Base-by-base conservation (phyloP, 2,329 filamentous ascomycete genomes). In the Neofusicoccum sp. region DNA sequence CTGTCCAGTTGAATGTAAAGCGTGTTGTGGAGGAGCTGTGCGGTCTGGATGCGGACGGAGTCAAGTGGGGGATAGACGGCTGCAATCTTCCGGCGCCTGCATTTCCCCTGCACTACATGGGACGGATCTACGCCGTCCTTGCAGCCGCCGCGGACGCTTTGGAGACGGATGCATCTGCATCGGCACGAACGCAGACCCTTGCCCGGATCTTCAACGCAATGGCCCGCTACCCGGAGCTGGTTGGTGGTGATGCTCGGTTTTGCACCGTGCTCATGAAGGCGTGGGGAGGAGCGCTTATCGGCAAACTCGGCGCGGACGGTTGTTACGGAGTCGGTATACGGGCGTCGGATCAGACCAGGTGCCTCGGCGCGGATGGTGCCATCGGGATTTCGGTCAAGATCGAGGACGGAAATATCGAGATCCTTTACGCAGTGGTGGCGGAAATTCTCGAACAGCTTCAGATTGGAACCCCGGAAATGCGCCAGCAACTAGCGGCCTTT, bases 231-330 rank as follows among this genome's bases (percentile, higher is more conserved):
- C 78, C 78, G 0, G 76, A 80, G 9, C 68, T 79, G 61, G 75
- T 82, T 1, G 80, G 70, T 0, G 79, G 81, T 0, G 73, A 79
- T 6, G 74, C 69, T 0, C 69, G 80, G 0, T 83, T 82, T 64
- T 82, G 79, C 51, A 82, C 79, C 0, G 63, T 64, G 6, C 68
- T 83, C 1, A 80, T 81, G 78, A 30, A 60, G 8, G 67, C 67
- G 1, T 82, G 75, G 56, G 44, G 64, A 1, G 77, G 76, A 0
- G 30, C 61, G 0, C 57, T 81, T 0, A 72, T 81, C 38, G 79
- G 80, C 1, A 83, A 83, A 62, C 43, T 82, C 2, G 80, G 80
- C 0, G 80, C 80, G 0, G 79, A 82, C 64, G 80, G 73, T 0
- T 82, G 77, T 49, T 83, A 82, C 64, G 78, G 73, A 0, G 66